Evolutionary conservation across 1,284 basidiomycete genomes (phyloP), one percentile per base, ranked within the genome.

Genomic region (Testicularia cyperi): DNA sequence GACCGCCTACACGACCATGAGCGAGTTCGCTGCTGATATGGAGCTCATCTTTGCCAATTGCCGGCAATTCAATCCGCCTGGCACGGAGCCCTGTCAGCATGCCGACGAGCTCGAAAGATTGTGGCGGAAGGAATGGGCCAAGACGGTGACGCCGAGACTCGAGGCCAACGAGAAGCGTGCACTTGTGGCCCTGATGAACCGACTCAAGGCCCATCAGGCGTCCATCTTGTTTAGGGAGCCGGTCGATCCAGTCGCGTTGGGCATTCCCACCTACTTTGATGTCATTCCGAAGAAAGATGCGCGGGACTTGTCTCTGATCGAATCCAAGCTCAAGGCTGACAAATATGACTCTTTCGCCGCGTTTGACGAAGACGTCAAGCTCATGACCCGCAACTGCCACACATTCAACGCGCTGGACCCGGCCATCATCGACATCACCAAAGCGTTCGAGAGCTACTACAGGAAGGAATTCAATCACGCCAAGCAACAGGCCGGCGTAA

Each of bases 361-460:
- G 0, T 86, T 92, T 65, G 87, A 88, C 68, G 85, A 83, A 8
- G 92, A 95, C 74, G 78, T 92, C 48, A 83, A 86, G 40, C 81
- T 92, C 26, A 92, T 95, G 90, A 78, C 90, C 43, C 76, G 82
- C 49, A 95, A 94, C 73, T 88, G 90, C 26, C 83, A 88, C 74
- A 83, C 81, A 34, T 95, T 92, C 81, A 95, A 95, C 69, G 87
- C 87, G 1, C 78, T 79, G 1, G 85, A 87, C 32, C 88, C 86
- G 5, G 87, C 87, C 45, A 86, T 92, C 6, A 85, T 86, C 8
- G 77, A 71, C 16, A 70, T 75, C 2, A 79, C 77, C 1, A 64
- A 68, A 23, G 66, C 65, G 21, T 72, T 80, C 40, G 77, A 78
- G 38, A 67, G 64, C 22, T 70, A 68, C 18, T 80, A 77, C 45